Base-by-base conservation (phyloP, 2,329 filamentous ascomycete species). In the Fusarium subtropicale region DNA sequence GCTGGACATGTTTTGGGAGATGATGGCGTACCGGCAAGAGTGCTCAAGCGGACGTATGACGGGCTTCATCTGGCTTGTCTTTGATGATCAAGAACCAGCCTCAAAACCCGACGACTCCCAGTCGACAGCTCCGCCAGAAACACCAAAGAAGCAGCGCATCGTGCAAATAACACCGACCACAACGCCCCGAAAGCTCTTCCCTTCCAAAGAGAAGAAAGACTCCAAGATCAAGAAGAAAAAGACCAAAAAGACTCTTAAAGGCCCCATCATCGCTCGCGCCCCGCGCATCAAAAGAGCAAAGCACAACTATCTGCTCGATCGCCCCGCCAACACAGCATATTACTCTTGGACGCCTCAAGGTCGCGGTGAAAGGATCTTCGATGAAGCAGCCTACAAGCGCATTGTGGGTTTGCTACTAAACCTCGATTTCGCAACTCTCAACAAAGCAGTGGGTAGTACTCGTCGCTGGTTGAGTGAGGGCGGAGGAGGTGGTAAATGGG, bases 21-120 rank as follows among this genome's bases (percentile, higher is more conserved):
- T 97, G 86, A 98, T 99, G 95, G 91, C 94, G 1, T 98, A 92
- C 76, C 86, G 96, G 59, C 96, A 98, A 77, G 96, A 99, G 76
- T 99, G 96, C 76, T 97, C 94, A 1, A 93, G 94, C 34, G 97
- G 96, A 0, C 87, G 94, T 20, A 85, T 97, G 75, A 97, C 97
- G 0, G 97, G 97, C 0, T 99, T 99, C 72, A 85, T 98, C 28
- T 99, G 97, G 95, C 82, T 97, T 28, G 90, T 97, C 0, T 91
- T 97, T 69, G 91, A 93, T 34, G 85, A 88, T 12, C 64, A 75
- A 36, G 68, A 72, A 15, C 45, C 31, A n/a, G 64, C 71, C 33
- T 38, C 53, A 38, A 44, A 47, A 42, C 59, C 58, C 38, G 30
- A 60, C 18, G 39, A 42, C 74, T 34, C 69, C 75, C n/a, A 79